Percentiles rank a stretch among this genome's conserved stretches.
Evolutionary conservation across 1,139 yeast genomes (phyloP).

Genomic region (Petasospora fabianii): DNA sequence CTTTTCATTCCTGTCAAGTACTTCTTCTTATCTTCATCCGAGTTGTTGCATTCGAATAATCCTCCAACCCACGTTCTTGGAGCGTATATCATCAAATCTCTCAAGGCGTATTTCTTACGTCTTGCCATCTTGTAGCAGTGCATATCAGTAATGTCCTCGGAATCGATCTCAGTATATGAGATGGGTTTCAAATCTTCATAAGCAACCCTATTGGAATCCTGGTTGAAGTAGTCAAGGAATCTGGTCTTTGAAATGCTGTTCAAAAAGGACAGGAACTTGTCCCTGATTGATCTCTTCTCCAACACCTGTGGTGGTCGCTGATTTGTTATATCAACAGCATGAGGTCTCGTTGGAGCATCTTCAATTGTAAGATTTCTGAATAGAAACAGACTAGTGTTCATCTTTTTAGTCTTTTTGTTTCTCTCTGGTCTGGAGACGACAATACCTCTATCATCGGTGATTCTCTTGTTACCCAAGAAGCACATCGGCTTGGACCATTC

Average conservation of each 20-base stretch:
- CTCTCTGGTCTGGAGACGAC: constrained; percentile 1
- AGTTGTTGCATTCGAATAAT: constrained; percentile 49
- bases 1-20: constrained; percentile 30
- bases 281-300: constrained; percentile 5
- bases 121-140: constrained; percentile 63
- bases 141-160: constrained; percentile 30
- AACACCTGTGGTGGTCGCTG: constrained; percentile 5
- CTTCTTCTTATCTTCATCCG: constrained; percentile 28
- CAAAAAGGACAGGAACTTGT: constrained; percentile 14
- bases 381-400: neutral
- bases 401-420: constrained; percentile 1
- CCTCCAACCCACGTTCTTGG: constrained; percentile 69
- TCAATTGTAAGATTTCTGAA: constrained; percentile 4
- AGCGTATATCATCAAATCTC: constrained; percentile 47
- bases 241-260: constrained; percentile 10
- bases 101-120: constrained; percentile 51
- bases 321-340: constrained; percentile 2
- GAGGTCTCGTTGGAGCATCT: constrained; percentile 10
- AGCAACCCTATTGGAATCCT: constrained; percentile 15
- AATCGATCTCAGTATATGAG: constrained; percentile 17
- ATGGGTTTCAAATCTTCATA: constrained; percentile 17
- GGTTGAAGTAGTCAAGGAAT: constrained; percentile 17
- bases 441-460: constrained; percentile 6
- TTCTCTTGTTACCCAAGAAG: constrained; percentile 10
- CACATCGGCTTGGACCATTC: constrained; percentile 43